A percentile compares a stretch with the other conserved stretches of the same genome.
Evolutionary conservation across 257 asterid species (phyloP).

Genomic region (Penstemon newberryi): DNA sequence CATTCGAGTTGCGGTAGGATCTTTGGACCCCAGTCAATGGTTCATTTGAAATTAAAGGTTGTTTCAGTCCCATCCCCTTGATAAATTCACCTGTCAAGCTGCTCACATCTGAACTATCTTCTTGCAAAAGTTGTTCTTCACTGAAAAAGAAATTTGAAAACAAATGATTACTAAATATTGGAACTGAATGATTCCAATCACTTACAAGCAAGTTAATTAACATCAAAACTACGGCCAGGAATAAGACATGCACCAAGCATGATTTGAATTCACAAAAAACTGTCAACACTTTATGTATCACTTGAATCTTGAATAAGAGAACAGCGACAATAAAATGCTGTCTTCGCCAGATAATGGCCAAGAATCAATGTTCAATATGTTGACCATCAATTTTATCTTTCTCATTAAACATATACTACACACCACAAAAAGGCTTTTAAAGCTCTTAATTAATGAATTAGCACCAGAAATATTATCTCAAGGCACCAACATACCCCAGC

Average conservation of each 20-base stretch:
- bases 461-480: neutral
- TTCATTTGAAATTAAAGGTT: slow-evolving; percentile 48
- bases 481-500: neutral
- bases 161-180: neutral
- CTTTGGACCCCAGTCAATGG: slow-evolving; percentile 53
- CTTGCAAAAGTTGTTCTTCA: slow-evolving; percentile 92
- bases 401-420: neutral
- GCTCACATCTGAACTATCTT: slow-evolving; percentile 70
- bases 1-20: slow-evolving; percentile 49
- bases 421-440: neutral
- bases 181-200: neutral
- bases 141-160: slow-evolving; percentile 42
- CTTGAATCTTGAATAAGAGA: neutral
- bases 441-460: neutral
- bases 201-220: neutral
- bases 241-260: neutral
- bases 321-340: neutral
- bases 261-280: neutral
- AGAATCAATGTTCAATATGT: neutral
- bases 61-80: slow-evolving; percentile 67
- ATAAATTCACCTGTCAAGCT: slow-evolving; percentile 63
- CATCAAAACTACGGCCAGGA: neutral
- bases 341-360: too few species aligned
- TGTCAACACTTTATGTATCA: neutral
- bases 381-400: neutral